Percentiles rank a stretch among this genome's conserved stretches.
phyloP scores from a whole-genome alignment of 176 grass and related monocot genomes.

The Aegilops tauschii region DNA sequence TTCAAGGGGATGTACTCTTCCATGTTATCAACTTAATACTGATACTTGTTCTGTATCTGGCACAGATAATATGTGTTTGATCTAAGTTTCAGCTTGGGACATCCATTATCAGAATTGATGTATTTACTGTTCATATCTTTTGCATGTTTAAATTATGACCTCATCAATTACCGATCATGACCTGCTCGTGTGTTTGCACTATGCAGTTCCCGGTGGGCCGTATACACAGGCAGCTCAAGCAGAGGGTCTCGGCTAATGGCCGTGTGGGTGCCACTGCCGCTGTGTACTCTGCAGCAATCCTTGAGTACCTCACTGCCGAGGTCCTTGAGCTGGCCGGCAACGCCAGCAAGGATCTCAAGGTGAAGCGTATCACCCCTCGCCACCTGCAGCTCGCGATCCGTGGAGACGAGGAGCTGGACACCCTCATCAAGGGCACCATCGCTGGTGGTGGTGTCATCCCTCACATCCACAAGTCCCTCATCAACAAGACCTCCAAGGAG shows the following conservation, averaged over 20 bases:
- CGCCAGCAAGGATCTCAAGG: constrained; percentile 45
- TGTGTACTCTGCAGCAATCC: constrained; percentile 41
- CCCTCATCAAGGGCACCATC: constrained; percentile 53
- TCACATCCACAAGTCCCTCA: constrained; percentile 50
- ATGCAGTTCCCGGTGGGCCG: constrained; percentile 38
- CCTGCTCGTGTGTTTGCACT: background rate
- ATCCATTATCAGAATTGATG: background rate
- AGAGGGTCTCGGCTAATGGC: constrained; percentile 32
- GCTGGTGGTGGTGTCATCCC: constrained; percentile 37
- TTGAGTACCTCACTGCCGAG: constrained; percentile 43
- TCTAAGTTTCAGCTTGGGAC: background rate
- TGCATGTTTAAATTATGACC: background rate
- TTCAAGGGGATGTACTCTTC: background rate
- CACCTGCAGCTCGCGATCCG: constrained; percentile 41
- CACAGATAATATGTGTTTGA: background rate
- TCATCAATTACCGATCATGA: background rate
- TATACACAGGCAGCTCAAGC: constrained; percentile 44
- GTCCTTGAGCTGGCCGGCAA: constrained; percentile 44
- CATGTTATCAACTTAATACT: too few relatives aligned
- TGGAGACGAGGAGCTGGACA: constrained; percentile 43
- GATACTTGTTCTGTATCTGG: too few relatives aligned
- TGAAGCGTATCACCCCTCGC: constrained; percentile 46
- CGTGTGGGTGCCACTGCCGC: constrained; percentile 36
- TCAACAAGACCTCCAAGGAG: constrained; percentile 53
- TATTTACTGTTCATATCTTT: background rate